These are phyloP conservation scores for Flaveria robusta DNA, from an alignment of 129 eudicot species.

Conservation along the genomic window DNA sequence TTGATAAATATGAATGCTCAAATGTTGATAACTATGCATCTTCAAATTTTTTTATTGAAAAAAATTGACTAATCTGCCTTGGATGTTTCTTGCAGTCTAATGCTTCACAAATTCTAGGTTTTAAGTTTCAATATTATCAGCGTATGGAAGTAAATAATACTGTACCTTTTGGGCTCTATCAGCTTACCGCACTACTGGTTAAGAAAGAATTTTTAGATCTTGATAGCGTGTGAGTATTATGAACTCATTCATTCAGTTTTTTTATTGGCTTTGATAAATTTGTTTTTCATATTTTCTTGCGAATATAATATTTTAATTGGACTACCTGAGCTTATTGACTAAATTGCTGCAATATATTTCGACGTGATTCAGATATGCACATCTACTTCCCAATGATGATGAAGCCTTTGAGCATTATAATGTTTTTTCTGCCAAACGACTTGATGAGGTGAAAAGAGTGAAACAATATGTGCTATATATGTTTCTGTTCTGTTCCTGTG, in stretches of 20 bases:
- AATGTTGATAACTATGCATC: background rate
- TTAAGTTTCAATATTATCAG: conserved; percentile 93
- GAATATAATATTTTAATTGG: background rate
- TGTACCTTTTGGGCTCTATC: conserved; percentile 87
- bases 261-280: conserved; percentile 13
- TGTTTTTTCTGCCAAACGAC: conserved; percentile 73
- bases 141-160: conserved; percentile 69
- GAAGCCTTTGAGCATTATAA: conserved; percentile 88
- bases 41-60: background rate
- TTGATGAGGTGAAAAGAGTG: conserved; percentile 76
- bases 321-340: conserved; percentile 7
- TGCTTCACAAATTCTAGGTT: conserved; percentile 96
- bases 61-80: conserved; percentile 9
- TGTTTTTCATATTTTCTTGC: background rate
- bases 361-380: conserved; percentile 66
- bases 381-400: conserved; percentile 89
- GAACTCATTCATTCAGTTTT: background rate
- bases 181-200: conserved; percentile 88
- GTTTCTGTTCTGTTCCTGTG: background rate
- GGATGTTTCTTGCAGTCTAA: conserved; percentile 73
- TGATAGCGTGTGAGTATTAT: conserved; percentile 84
- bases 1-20: background rate
- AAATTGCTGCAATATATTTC: background rate
- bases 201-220: conserved; percentile 79
- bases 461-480: conserved; percentile 15